A percentile compares a stretch with the other conserved stretches of the same genome.
phyloP scores from a whole-genome alignment of 768 basidiomycete species.

The Amanita pseudoporphyria region DNA sequence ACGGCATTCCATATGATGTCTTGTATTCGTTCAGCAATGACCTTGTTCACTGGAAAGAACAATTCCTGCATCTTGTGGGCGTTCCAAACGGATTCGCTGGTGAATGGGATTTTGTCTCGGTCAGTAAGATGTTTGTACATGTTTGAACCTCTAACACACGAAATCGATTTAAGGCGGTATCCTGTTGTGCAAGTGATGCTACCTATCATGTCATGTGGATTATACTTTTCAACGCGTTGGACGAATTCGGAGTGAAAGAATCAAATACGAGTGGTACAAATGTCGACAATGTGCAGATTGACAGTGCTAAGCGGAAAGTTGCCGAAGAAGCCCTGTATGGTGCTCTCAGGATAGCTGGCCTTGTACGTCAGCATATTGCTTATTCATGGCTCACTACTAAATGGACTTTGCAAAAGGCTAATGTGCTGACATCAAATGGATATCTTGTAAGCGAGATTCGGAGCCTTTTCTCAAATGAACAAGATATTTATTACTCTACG shows the following conservation, averaged over 20 bases:
- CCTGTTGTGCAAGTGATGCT: conserved; percentile 71
- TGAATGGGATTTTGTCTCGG: conserved; percentile 84
- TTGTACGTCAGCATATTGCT: conserved; percentile 37
- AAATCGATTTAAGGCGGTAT: conserved; percentile 28
- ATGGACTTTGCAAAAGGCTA: conserved; percentile 35
- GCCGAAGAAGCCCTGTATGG: conserved; percentile 78
- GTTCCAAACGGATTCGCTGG: conserved; percentile 79
- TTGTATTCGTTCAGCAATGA: conserved; percentile 45
- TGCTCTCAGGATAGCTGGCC: conserved; percentile 80
- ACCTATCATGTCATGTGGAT: conserved; percentile 94
- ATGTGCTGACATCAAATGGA: conserved; percentile 78
- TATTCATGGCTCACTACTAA: conserved; percentile 3
- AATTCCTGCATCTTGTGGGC: conserved; percentile 69
- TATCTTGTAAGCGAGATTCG: conserved; percentile 54
- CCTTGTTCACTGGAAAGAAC: conserved; percentile 65
- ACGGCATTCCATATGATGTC: conserved; percentile 68
- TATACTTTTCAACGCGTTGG: conserved; percentile 68
- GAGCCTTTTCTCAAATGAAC: not conserved
- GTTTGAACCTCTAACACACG: conserved; percentile 1
- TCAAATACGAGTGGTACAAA: conserved; percentile 38
- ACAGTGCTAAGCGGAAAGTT: conserved; percentile 57
- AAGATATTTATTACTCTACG: conserved; percentile 3
- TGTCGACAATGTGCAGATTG: conserved; percentile 39
- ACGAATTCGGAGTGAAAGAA: conserved; percentile 79
- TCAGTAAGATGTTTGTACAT: conserved; percentile 17